Evolutionary conservation across 805 yeast species (phyloP).

Genomic region (Komagataella pseudopastoris): DNA sequence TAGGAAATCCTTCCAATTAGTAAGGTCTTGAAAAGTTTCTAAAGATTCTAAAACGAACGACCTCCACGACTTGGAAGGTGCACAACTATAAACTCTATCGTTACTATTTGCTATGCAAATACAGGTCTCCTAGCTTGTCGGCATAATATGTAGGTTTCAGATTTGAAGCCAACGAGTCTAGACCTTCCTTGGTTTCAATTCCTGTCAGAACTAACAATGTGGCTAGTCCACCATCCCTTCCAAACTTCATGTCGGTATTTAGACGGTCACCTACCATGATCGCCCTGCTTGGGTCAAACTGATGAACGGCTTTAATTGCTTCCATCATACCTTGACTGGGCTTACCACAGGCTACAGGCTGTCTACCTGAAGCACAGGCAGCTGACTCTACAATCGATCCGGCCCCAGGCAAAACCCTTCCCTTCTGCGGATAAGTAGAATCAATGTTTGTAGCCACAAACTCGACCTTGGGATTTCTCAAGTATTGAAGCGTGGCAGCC

Average conservation of each 20-base stretch:
- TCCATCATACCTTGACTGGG: constrained; percentile 87
- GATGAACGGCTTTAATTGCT: constrained; percentile 58
- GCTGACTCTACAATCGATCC: constrained; percentile 80
- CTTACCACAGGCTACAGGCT: constrained; percentile 87
- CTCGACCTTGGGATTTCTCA: constrained; percentile 47
- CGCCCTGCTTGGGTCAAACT: constrained; percentile 43
- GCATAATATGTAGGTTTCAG: constrained; percentile 58
- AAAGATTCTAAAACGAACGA: too few species aligned
- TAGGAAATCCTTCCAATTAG: too few species aligned
- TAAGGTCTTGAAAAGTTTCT: too few species aligned
- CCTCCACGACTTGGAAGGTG: not conserved
- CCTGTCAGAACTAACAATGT: constrained; percentile 87
- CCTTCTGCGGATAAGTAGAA: constrained; percentile 86
- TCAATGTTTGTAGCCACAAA: constrained; percentile 93
- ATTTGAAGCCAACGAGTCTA: constrained; percentile 23
- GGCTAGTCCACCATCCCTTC: constrained; percentile 73
- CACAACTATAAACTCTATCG: not conserved
- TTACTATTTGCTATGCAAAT: constrained; percentile 24
- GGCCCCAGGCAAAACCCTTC: constrained; percentile 83
- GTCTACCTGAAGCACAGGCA: constrained; percentile 61
- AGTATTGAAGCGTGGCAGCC: constrained; percentile 71
- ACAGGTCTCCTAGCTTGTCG: constrained; percentile 64
- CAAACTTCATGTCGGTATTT: constrained; percentile 91
- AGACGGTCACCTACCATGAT: constrained; percentile 94
- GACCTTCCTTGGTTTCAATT: constrained; percentile 64